Conservation (phyloP, 805 yeast genomes). For the Candida schatavii region DNA sequence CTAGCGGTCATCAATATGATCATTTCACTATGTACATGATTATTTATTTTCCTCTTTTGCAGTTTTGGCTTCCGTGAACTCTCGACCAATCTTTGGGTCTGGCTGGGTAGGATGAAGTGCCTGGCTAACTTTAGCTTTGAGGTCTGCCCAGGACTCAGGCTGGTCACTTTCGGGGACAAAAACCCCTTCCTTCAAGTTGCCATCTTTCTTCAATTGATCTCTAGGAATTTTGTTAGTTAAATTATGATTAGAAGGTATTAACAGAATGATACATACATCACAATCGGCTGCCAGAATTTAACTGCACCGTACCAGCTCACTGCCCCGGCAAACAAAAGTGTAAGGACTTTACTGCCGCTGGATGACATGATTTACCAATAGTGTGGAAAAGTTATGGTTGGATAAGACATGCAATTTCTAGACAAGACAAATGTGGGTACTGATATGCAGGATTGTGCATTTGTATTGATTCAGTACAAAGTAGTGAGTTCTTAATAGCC, state of each 20-base stretch:
- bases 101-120: constrained; percentile 26
- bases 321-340: constrained; percentile 17
- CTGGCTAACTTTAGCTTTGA: constrained; percentile 28
- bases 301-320: constrained; percentile 49
- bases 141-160: constrained; percentile 39
- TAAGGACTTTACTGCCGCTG: constrained; percentile 16
- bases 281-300: constrained; percentile 71
- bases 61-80: not conserved
- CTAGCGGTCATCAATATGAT: no score
- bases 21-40: not conserved
- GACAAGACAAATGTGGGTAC: no score
- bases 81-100: not conserved
- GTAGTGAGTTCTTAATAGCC: no score
- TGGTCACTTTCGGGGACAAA: constrained; percentile 45
- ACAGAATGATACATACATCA: constrained; percentile 46
- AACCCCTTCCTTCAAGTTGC: constrained; percentile 60
- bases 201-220: constrained; percentile 64
- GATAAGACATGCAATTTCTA: no score
- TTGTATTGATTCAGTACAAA: no score
- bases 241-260: not conserved
- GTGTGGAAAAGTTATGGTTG: no score
- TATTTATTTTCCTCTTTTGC: not conserved
- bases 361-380: constrained; percentile 12
- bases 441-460: no score
- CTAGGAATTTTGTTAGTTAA: constrained; percentile 23